Evolutionary conservation across 208 protist genomes (phyloP).

Genomic region (Lotmaria passim): DNA sequence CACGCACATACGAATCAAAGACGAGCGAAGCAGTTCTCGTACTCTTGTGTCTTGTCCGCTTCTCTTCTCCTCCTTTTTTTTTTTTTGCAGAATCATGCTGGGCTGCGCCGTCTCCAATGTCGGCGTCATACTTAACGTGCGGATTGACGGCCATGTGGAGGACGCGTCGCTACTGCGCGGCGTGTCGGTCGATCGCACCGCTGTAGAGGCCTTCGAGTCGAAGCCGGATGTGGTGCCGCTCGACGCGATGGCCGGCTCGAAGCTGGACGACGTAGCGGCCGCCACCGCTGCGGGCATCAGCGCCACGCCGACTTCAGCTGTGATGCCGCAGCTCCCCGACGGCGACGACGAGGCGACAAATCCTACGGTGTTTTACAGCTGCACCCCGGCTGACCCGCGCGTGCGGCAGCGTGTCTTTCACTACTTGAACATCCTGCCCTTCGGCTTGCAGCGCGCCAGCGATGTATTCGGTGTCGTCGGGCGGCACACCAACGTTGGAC

Average conservation of each 20-base stretch:
- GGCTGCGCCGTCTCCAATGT: slow-evolving; percentile 23
- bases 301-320: neutral
- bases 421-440: slow-evolving; percentile 65
- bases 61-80: neutral
- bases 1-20: neutral
- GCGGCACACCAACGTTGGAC: slow-evolving; percentile 61
- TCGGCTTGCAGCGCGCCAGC: slow-evolving; percentile 48
- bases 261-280: slow-evolving; percentile 6
- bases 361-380: slow-evolving; percentile 42
- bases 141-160: neutral
- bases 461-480: slow-evolving; percentile 60
- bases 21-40: too few relatives aligned
- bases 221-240: slow-evolving; percentile 3
- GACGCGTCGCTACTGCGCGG: slow-evolving; percentile 10
- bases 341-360: slow-evolving; percentile 28
- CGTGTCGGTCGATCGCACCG: slow-evolving; percentile 1
- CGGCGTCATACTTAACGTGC: slow-evolving; percentile 20
- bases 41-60: neutral
- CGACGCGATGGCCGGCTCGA: neutral
- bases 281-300: neutral
- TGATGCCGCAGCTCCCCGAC: neutral
- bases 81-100: slow-evolving; percentile 5
- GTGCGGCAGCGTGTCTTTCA: slow-evolving; percentile 57
- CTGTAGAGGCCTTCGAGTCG: slow-evolving; percentile 16
- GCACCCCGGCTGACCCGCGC: slow-evolving; percentile 34